Evolutionary conservation across 305 asterid species (phyloP).

Genomic region (Ruellia speciosa): DNA sequence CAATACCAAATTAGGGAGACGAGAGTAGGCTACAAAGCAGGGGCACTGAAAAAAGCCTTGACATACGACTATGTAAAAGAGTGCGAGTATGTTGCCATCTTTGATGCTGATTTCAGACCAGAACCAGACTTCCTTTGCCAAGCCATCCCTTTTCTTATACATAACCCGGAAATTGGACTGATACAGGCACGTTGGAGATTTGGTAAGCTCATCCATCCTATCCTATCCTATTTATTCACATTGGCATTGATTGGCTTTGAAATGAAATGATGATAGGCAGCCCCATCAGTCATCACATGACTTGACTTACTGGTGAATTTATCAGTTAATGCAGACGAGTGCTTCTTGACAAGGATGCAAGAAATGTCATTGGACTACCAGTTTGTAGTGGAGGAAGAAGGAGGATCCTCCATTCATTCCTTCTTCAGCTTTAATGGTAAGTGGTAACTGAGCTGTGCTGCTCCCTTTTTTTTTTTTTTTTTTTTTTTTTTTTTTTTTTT

Average conservation of each 20-base stretch:
- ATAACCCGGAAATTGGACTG: slow-evolving; percentile 53
- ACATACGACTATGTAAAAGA: slow-evolving; percentile 46
- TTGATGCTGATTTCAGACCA: slow-evolving; percentile 68
- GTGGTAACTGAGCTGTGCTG: too few relatives aligned
- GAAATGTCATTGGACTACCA: slow-evolving; percentile 64
- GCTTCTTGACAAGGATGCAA: slow-evolving; percentile 71
- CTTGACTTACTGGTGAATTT: not conserved
- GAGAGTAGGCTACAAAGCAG: slow-evolving; percentile 69
- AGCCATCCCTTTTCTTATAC: slow-evolving; percentile 47
- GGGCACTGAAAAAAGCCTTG: slow-evolving; percentile 70
- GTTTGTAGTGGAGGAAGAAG: slow-evolving; percentile 70
- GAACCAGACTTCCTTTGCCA: slow-evolving; percentile 58
- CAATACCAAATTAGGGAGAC: slow-evolving; percentile 51
- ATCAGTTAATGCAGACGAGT: slow-evolving; percentile 61
- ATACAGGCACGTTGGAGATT: slow-evolving; percentile 76
- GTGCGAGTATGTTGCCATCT: slow-evolving; percentile 63
- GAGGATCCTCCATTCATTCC: slow-evolving; percentile 58
- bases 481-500: too few relatives aligned
- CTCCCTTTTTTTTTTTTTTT: too few relatives aligned
- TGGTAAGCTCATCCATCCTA: slow-evolving; percentile 36
- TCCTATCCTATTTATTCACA: not conserved
- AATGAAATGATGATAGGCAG: too few relatives aligned
- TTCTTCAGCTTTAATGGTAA: slow-evolving; percentile 67
- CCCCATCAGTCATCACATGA: too few relatives aligned
- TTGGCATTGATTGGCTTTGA: not conserved